These are phyloP conservation scores for Neofusicoccum umdonicola DNA, from an alignment of 2,329 filamentous ascomycete genomes.

Conservation along the genomic window DNA sequence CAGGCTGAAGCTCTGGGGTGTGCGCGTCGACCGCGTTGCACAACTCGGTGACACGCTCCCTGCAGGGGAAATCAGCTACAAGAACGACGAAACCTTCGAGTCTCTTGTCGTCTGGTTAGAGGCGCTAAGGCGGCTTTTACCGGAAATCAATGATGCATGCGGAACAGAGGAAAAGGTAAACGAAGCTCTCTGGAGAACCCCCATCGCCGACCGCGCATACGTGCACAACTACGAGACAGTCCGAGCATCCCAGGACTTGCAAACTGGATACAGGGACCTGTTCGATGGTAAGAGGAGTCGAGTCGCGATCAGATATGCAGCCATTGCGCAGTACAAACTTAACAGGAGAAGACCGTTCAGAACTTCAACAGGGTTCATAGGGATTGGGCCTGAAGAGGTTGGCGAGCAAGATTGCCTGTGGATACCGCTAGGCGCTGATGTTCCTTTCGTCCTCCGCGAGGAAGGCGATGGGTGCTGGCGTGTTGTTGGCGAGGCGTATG, in stretches of 20 bases:
- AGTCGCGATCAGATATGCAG: neutral
- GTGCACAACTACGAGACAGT: neutral
- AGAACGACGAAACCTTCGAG: neutral
- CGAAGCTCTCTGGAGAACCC: neutral
- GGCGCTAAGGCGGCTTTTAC: neutral
- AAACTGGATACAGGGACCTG: neutral
- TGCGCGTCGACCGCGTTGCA: neutral
- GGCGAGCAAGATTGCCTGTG: neutral
- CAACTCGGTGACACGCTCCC: neutral
- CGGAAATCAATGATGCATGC: neutral
- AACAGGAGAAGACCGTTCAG: neutral
- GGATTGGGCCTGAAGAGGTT: neutral
- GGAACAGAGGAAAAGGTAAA: neutral
- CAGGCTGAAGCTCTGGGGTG: neutral
- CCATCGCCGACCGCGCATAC: neutral
- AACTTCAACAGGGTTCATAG: slow-evolving; percentile 2
- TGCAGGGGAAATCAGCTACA: neutral
- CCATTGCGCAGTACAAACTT: neutral
- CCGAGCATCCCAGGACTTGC: neutral
- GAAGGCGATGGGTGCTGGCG: neutral
- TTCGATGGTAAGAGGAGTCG: neutral
- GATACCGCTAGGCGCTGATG: slow-evolving; percentile 1
- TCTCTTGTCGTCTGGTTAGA: neutral
- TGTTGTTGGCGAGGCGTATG: slow-evolving; percentile 9
- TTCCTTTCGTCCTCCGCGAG: slow-evolving; percentile 5